Base-by-base conservation (phyloP, 2,329 filamentous ascomycete genomes). In the Seiridium unicorne region DNA sequence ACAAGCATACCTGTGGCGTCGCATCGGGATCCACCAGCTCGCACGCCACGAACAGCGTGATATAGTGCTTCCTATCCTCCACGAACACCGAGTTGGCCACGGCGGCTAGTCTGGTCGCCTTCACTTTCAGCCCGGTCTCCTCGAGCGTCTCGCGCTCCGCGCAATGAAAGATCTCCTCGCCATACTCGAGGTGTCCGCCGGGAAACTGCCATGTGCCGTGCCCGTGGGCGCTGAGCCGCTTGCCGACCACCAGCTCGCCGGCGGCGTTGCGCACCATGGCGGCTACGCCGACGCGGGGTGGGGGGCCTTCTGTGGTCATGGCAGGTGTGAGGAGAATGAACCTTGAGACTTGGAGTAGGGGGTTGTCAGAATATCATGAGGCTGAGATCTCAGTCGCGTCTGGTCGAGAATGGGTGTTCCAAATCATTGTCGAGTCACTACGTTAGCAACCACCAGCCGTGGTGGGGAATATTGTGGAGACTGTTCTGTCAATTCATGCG, bases 161-260 rank as follows among this genome's bases (percentile, higher is more conserved):
- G 61, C 90, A 92, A 0, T 74, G 71, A 26, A 85, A 78, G 38
- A 86, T 80, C 1, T 78, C 79, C 70, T 94, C 91, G 62, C 84
- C 83, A 60, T 84, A 83, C 62, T 94, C 91, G 13, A 93, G 81
- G 67, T 94, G 90, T 0, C 91, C 91, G 31, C 91, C 91, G 0
- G 91, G 90, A 11, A 92, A 82, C 55, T 87, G 87, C 74, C 83
- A 86, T 0, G 83, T 87, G 1, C 84, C 87, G 84, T 38, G 9
- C 6, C 83, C 83, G 47, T 83, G 81, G 57, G 77, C 79, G 1
- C 79, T 78, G 58, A 75, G 74, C 10, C 84, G 77, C 59, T 76
- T 77, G 3, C 83, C 81, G 3, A 82, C 64, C 5, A 85, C 64
- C 40, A 85, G 62, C 51, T 74, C 71, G n/a, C 79, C 80, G 13